Evolutionary conservation across 2,329 filamentous ascomycete genomes (phyloP).

Genomic region (Venturiaceae sp.): DNA sequence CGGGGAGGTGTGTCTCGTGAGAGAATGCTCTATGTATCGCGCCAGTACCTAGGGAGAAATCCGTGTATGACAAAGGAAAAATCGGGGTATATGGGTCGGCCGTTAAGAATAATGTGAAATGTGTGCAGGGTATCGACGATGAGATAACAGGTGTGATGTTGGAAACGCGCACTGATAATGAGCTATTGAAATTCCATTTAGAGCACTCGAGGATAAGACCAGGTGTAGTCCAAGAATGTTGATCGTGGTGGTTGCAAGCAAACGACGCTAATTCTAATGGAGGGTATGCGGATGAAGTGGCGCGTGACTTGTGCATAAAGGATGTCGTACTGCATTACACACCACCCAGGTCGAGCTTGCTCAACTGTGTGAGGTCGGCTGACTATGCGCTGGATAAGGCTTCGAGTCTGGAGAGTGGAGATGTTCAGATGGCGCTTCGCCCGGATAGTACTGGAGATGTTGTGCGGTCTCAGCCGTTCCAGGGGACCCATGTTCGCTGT

Average conservation of each 20-base stretch:
- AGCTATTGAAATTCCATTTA: background rate
- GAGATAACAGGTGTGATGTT: background rate
- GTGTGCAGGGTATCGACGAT: background rate
- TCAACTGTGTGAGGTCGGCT: slow-evolving; percentile 8
- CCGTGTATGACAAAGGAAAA: background rate
- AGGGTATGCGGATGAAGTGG: slow-evolving; percentile 1
- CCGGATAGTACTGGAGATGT: slow-evolving; percentile 3
- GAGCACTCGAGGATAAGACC: background rate
- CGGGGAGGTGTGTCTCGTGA: slow-evolving; percentile 1
- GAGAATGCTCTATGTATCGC: background rate
- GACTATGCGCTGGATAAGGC: slow-evolving; percentile 5
- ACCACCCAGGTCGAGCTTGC: background rate
- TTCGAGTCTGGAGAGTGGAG: background rate
- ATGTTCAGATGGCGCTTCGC: slow-evolving; percentile 1
- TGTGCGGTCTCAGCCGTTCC: background rate
- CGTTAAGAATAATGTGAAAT: background rate
- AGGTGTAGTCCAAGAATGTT: background rate
- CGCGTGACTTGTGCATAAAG: slow-evolving; percentile 1
- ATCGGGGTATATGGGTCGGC: slow-evolving; percentile 1
- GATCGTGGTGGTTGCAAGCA: slow-evolving; percentile 1
- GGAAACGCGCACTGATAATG: background rate
- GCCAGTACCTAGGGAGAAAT: background rate
- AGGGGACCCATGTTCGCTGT: slow-evolving; percentile 1
- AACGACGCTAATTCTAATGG: background rate
- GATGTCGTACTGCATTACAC: background rate